Base-by-base conservation (phyloP, 352 stramenopile species). In the Globisporangium nagaii region DNA sequence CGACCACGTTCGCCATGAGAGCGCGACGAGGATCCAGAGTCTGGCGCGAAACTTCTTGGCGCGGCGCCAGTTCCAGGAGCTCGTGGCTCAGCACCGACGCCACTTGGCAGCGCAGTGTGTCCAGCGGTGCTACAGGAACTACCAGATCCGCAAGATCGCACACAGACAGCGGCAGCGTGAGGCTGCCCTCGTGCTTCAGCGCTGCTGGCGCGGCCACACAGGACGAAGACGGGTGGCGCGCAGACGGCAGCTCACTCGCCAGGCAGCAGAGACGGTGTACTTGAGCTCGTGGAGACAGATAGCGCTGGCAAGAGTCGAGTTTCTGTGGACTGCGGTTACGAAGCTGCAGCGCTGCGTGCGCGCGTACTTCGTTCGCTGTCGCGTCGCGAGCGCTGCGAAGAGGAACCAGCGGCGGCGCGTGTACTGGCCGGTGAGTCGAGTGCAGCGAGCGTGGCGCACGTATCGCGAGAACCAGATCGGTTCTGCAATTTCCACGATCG, bases 1-100 rank as follows among this genome's bases (percentile, higher is more conserved):
- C 27, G 28, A 49, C 1, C 61, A 55, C 3, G 52, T 75, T 11
- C 59, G 58, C 1, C 32, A 69, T 19, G 31, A 52, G 1, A 55
- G 37, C n/a, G 70, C 70, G 12, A 42, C 41, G 5, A 41, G 17
- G 3, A 73, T 79, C 43, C 70, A 79, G 37, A 45, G 19, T 1
- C 28, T 22, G 0, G 49, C 59, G 20, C 53, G 70, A 4, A 39
- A 43, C 4, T 71, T 60, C 19, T 37, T 73, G 11, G 63, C 63
- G 1, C 55, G 34, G 0, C 42, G 44, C 10, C 19, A 50, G n/a
- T 60, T 68, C 34, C 41, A 44, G 15, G 31, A 50, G 12, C 47
- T 73, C 3, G 55, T 68, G 25, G 30, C 9, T 20, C 20, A 55
- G 0, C 66, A 65, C 19, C 28, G 30, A 20, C 48, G 37, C 2